Percentiles rank a stretch among this genome's conserved stretches.
Evolutionary conservation across 345 rosid species (phyloP).

Genomic region (Bruguiera sexangula): DNA sequence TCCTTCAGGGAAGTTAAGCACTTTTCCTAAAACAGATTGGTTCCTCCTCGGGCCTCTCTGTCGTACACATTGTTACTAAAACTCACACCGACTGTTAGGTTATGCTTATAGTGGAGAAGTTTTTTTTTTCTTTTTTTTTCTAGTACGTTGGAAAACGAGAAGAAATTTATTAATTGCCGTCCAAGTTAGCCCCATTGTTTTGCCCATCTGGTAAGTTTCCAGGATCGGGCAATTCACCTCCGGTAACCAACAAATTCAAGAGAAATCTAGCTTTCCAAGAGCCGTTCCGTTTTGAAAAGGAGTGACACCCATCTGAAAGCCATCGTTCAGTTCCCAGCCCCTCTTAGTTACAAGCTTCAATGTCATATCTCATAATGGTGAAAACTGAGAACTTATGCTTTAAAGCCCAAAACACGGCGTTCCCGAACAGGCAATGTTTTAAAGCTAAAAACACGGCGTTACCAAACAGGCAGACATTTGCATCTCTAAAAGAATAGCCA

Average conservation of each 20-base stretch:
- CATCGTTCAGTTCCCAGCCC: background rate
- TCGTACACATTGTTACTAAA: background rate
- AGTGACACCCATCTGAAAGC: too few relatives aligned
- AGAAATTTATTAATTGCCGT: background rate
- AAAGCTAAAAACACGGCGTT: too few relatives aligned
- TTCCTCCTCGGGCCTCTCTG: background rate
- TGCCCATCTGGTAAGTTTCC: background rate
- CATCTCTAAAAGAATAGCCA: too few relatives aligned
- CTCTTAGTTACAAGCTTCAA: background rate
- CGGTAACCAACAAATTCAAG: background rate
- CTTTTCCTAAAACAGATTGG: too few relatives aligned
- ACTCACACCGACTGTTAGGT: background rate
- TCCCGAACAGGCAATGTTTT: too few relatives aligned
- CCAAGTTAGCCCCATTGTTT: background rate
- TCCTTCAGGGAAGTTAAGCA: too few relatives aligned
- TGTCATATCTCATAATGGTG: background rate
- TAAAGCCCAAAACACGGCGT: too few relatives aligned
- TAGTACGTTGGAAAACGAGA: too few relatives aligned
- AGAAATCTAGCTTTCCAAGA: background rate
- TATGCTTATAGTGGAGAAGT: background rate
- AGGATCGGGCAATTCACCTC: background rate
- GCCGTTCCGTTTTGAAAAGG: background rate
- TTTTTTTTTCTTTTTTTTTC: too few relatives aligned
- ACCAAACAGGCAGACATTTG: too few relatives aligned
- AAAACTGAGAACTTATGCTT: too few relatives aligned